Evolutionary conservation across 306 rosid species (phyloP), one percentile per base, ranked within the genome.

Genomic region (Castanea sativa): DNA sequence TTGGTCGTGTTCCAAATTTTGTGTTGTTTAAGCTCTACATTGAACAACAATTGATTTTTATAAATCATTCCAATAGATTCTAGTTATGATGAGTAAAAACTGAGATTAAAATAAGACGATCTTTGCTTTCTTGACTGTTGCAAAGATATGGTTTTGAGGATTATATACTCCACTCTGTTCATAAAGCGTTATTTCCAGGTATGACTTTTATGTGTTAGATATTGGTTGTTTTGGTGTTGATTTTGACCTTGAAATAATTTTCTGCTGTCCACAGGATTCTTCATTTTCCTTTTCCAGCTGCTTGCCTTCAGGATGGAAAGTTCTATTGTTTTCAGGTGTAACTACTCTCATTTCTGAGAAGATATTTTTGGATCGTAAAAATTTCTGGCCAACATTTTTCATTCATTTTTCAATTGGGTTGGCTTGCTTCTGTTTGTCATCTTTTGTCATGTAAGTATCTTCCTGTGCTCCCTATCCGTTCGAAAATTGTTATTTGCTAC

Each of bases 131-230:
- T 90, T 95, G 82, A 95, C 97, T 77, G 23, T 9, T 80, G 74
- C 45, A 60, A 85, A 92, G 99, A 92, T 88, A 95, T 92, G 99
- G 80, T 83, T 78, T 79, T 93, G 85, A 92, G 99, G 88, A 93
- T 95, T 75, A 53, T 76, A 61, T 92, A 91, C 89, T 93, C 97
- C 10, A 87, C 87, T 18, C 67, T 85, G 59, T 95, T 95, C 88
- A 90, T 91, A 85, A 88, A 87, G 85, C 73, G 71, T 33, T 91
- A 91, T 84, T 95, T 95, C 87, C 82, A 90, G 99, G 99, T 91
- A 85, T 73, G 78, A 13, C 73, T 83, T 75, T 81, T 80, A 51
- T 76, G 65, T 20, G 49, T n/a, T 18, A 38, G 27, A 65, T 73
- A 55, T 27, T 60, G 30, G 58, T 19, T n/a, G 51, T 65, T 77